Evolutionary conservation across 768 basidiomycete genomes (phyloP), one percentile per base, ranked within the genome.

Genomic region (Podaxis rugospora): DNA sequence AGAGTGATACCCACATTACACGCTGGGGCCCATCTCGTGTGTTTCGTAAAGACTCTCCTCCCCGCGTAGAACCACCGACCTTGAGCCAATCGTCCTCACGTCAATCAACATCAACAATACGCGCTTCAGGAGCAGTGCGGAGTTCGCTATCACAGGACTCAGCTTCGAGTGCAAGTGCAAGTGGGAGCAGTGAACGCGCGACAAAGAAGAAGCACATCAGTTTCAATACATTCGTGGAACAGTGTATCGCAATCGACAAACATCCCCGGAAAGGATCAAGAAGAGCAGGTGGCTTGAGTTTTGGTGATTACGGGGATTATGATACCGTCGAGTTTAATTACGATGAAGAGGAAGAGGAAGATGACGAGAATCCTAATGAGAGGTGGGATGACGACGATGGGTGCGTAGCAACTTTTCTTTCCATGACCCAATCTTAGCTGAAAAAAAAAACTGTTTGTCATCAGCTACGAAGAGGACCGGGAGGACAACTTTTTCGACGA

Each of bases 211-310:
- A 88, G 64, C 96, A 97, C 71, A 98, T 98, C 76, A 89, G 83
- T 66, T 98, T 98, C 82, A 98, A 98, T 73, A 96, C 95, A 0
- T 97, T 95, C 70, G 96, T 99, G 40, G 92, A 97, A 72, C 96
- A 98, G 71, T 94, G 86, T 69, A 96, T 99, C 61, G 88, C 92
- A 46, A 91, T 93, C 69, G 92, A 93, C 69, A 88, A 88, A 67
- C 91, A 80, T 66, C 75, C 74, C 58, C 74, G 63, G 54, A 55
- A 66, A 64, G 51, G 64, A 69, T 44, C 42, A 46, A 46, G 40
- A 36, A 21, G 23, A 23, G 40, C 13, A 27, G n/a, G 25, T 13
- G 44, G 21, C 28, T 42, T 47, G n/a, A 42, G 51, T 35, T 47
- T 53, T 36, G 62, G 52, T 27, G 40, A 63, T 9, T 42, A 49